Conservation (phyloP, 176 grass and related monocot species). For the Poa annua region DNA sequence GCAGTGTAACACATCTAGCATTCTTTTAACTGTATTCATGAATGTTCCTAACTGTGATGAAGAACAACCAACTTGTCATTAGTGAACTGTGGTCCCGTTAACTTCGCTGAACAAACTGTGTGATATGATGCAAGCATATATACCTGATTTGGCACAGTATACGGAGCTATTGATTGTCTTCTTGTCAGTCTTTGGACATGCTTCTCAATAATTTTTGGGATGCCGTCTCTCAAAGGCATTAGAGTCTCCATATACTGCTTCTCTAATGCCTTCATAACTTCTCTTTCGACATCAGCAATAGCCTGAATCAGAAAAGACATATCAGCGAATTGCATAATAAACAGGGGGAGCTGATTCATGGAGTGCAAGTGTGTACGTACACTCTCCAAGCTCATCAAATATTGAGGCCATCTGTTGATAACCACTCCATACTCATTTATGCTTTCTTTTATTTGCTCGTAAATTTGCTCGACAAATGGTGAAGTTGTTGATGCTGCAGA, state of each 20-base stretch:
- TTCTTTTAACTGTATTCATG: slow-evolving; percentile 90
- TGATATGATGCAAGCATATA: slow-evolving; percentile 37
- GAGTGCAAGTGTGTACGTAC: slow-evolving; percentile 49
- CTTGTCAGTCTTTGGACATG: slow-evolving; percentile 89
- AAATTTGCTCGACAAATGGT: slow-evolving; percentile 79
- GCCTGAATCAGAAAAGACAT: slow-evolving; percentile 57
- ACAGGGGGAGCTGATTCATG: slow-evolving; percentile 7
- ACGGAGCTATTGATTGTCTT: slow-evolving; percentile 71
- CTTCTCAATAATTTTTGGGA: slow-evolving; percentile 90
- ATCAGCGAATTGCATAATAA: slow-evolving; percentile 30
- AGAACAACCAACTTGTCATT: slow-evolving; percentile 29
- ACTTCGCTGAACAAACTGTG: background rate
- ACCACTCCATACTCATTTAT: slow-evolving; percentile 90
- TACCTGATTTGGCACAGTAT: slow-evolving; percentile 78
- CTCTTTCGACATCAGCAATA: slow-evolving; percentile 87
- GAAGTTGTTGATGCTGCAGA: slow-evolving; percentile 64
- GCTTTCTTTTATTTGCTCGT: slow-evolving; percentile 80
- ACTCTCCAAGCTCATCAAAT: slow-evolving; percentile 81
- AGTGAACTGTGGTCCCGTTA: slow-evolving; percentile 4
- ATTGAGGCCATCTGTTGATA: slow-evolving; percentile 96
- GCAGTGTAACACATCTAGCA: slow-evolving; percentile 86
- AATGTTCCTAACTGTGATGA: slow-evolving; percentile 87
- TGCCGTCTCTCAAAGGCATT: slow-evolving; percentile 77
- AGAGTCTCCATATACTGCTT: slow-evolving; percentile 80
- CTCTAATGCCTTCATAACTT: slow-evolving; percentile 76